A percentile compares a stretch with the other conserved stretches of the same genome.
phyloP scores from a whole-genome alignment of 441 rosid species.

The Omphalea diandra region DNA sequence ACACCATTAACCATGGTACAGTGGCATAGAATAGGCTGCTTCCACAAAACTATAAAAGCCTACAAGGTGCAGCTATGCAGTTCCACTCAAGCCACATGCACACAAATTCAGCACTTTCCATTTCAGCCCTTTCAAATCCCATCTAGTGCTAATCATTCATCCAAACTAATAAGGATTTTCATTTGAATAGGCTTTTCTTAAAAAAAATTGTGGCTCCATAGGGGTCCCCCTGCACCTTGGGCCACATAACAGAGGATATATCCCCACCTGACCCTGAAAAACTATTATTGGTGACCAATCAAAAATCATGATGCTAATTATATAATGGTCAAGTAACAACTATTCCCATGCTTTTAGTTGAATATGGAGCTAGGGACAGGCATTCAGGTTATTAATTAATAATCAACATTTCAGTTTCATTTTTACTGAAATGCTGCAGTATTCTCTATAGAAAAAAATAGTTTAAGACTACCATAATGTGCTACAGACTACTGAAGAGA shows the following conservation, averaged over 20 bases:
- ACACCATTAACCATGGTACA: not conserved
- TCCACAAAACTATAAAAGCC: not conserved
- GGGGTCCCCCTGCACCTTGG: not conserved
- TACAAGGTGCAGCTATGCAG: no score
- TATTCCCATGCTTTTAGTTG: slow-evolving; percentile 5
- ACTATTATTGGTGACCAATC: not conserved
- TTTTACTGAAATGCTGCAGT: slow-evolving; percentile 1
- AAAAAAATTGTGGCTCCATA: not conserved
- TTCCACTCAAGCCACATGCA: not conserved
- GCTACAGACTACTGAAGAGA: slow-evolving; percentile 6
- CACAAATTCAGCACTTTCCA: not conserved
- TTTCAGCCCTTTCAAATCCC: not conserved
- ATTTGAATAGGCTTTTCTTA: not conserved
- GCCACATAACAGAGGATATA: not conserved
- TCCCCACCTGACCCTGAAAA: not conserved
- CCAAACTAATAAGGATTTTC: not conserved
- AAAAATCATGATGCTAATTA: not conserved
- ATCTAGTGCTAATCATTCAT: not conserved
- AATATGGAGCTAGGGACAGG: no score
- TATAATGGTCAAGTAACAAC: not conserved
- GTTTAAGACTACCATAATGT: slow-evolving; percentile 14
- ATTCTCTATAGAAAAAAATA: not conserved
- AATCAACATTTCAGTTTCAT: not conserved
- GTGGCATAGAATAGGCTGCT: not conserved
- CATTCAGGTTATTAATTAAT: not conserved